phyloP scores from a whole-genome alignment of 2,329 filamentous ascomycete genomes.

The Colletotrichum tanaceti region DNA sequence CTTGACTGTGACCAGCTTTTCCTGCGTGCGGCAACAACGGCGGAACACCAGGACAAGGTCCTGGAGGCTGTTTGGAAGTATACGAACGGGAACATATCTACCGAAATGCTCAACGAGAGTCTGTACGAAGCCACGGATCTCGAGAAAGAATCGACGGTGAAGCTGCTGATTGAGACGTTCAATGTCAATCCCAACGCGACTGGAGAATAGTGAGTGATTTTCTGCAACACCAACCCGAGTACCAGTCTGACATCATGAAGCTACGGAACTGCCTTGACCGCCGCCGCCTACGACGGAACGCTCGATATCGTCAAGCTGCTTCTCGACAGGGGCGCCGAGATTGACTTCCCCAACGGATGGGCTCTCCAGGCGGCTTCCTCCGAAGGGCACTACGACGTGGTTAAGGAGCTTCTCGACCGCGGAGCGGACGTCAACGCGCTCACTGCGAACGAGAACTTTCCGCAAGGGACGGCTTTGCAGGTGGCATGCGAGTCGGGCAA shows the following conservation, averaged over 20 bases:
- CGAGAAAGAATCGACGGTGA: slow-evolving; percentile 53
- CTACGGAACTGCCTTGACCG: slow-evolving; percentile 53
- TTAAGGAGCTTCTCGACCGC: slow-evolving; percentile 49
- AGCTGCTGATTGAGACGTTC: slow-evolving; percentile 50
- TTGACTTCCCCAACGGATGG: slow-evolving; percentile 51
- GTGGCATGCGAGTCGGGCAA: slow-evolving; percentile 52
- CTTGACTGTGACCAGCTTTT: slow-evolving; percentile 53
- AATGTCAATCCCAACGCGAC: slow-evolving; percentile 53
- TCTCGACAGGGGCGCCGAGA: slow-evolving; percentile 34
- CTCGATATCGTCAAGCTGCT: slow-evolving; percentile 34
- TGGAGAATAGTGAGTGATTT: slow-evolving; percentile 51
- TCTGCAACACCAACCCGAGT: not conserved
- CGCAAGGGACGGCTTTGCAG: slow-evolving; percentile 53
- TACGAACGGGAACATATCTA: slow-evolving; percentile 48
- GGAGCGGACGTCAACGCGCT: slow-evolving; percentile 45
- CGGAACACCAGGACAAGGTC: slow-evolving; percentile 50
- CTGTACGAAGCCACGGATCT: slow-evolving; percentile 55
- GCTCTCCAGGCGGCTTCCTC: slow-evolving; percentile 53
- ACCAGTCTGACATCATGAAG: slow-evolving; percentile 41
- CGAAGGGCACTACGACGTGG: slow-evolving; percentile 51
- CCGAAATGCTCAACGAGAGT: slow-evolving; percentile 48
- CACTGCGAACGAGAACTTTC: slow-evolving; percentile 35
- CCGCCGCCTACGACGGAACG: slow-evolving; percentile 54
- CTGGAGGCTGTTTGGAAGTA: slow-evolving; percentile 54
- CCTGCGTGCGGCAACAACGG: slow-evolving; percentile 48